Conservation (phyloP, 306 rosid genomes). For the Crataegus laevigata region DNA sequence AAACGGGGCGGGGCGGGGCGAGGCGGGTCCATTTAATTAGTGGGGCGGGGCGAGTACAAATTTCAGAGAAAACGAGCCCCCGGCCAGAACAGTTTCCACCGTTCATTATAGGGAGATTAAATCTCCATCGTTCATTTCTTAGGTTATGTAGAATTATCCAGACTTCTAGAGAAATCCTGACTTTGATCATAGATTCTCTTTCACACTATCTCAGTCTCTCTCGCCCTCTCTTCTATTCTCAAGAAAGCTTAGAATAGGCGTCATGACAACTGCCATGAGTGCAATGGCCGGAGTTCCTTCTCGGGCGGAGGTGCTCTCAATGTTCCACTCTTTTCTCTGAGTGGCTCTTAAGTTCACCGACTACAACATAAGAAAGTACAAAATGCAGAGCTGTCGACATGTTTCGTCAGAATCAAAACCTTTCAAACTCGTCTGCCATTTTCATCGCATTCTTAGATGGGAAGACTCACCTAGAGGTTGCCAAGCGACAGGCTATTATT, state of each 20-base stretch:
- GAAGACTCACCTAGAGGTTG: constrained; percentile 33
- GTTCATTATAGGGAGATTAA: too few relatives aligned
- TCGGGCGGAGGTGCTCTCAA: constrained; percentile 19
- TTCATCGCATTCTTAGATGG: constrained; percentile 31
- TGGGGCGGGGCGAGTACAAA: too few relatives aligned
- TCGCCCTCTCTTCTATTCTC: neutral
- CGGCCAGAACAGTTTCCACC: too few relatives aligned
- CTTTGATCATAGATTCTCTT: too few relatives aligned
- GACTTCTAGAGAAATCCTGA: too few relatives aligned
- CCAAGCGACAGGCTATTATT: constrained; percentile 33
- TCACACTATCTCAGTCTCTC: neutral
- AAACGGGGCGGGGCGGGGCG: too few relatives aligned
- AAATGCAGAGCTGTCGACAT: constrained; percentile 44
- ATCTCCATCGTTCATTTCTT: too few relatives aligned
- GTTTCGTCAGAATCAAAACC: constrained; percentile 33
- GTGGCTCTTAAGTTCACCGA: constrained; percentile 38
- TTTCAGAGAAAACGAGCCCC: too few relatives aligned
- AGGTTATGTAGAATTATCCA: too few relatives aligned
- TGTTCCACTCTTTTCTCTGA: constrained; percentile 38
- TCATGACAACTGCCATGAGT: neutral
- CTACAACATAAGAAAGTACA: constrained; percentile 57
- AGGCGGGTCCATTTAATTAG: too few relatives aligned
- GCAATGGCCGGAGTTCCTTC: constrained; percentile 8
- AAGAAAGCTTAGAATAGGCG: neutral
- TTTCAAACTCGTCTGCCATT: constrained; percentile 28